Conservation (phyloP, 2,329 filamentous ascomycete genomes). For the Calonectria honghensis region DNA sequence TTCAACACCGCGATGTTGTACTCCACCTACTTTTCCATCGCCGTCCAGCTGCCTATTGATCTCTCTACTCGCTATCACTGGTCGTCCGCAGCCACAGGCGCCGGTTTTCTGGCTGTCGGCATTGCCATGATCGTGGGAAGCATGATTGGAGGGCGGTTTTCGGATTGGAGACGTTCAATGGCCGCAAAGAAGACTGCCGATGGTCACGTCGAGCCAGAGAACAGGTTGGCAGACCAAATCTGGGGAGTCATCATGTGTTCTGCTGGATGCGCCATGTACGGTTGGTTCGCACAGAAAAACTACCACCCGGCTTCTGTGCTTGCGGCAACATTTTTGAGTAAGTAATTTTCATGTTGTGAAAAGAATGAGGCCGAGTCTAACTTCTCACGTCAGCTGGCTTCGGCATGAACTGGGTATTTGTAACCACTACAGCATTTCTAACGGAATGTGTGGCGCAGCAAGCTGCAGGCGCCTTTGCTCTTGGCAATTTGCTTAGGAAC, state of each 20-base stretch:
- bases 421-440: neutral
- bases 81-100: constrained; percentile 13
- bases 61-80: constrained; percentile 11
- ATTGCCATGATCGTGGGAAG: constrained; percentile 14
- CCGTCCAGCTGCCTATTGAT: neutral
- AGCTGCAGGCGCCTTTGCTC: constrained; percentile 14
- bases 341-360: neutral
- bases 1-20: constrained; percentile 13
- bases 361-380: neutral
- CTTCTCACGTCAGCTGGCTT: constrained; percentile 18
- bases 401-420: constrained; percentile 23
- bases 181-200: constrained; percentile 13
- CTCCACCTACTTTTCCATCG: constrained; percentile 14
- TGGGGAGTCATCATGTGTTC: constrained; percentile 62
- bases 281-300: constrained; percentile 60
- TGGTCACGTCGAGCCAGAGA: constrained; percentile 59
- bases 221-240: constrained; percentile 62
- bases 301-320: constrained; percentile 9
- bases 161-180: constrained; percentile 13
- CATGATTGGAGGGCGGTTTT: constrained; percentile 13
- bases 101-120: neutral
- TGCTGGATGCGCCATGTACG: constrained; percentile 63
- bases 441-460: constrained; percentile 16
- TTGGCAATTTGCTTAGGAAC: neutral
- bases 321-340: constrained; percentile 10